Conservation (phyloP, 306 rosid genomes). For the Heteromeles arbutifolia region DNA sequence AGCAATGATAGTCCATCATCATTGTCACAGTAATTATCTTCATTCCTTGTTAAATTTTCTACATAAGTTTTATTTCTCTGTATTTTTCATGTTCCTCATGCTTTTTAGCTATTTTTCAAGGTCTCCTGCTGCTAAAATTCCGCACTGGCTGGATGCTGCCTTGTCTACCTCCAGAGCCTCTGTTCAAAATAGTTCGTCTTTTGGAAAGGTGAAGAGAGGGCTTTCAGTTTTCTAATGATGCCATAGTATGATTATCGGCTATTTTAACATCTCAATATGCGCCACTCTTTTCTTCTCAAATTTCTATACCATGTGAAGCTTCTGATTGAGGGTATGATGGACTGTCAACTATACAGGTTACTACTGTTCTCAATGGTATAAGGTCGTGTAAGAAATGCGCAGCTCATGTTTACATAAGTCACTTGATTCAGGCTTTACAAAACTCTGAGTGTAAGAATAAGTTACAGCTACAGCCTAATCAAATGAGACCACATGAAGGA, state of each 20-base stretch:
- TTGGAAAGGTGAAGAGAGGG: conserved; percentile 22
- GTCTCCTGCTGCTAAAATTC: conserved; percentile 21
- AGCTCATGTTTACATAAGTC: conserved; percentile 59
- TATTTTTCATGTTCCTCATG: not conserved
- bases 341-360: conserved; percentile 28
- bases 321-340: not conserved
- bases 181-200: conserved; percentile 17
- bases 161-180: not conserved
- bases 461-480: conserved; percentile 7
- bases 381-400: conserved; percentile 53
- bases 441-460: conserved; percentile 21
- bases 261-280: not conserved
- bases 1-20: conserved; percentile 4
- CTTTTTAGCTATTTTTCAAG: conserved; percentile 20
- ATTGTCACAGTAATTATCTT: conserved; percentile 8
- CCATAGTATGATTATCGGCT: not conserved
- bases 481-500: conserved; percentile 27
- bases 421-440: conserved; percentile 36
- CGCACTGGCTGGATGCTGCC: conserved; percentile 25
- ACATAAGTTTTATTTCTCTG: not conserved
- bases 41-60: conserved; percentile 2
- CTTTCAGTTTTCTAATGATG: not conserved
- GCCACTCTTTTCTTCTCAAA: not conserved
- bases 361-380: conserved; percentile 13
- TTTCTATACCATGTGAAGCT: not conserved